Evolutionary conservation across 192 early-diverging fungal genomes (phyloP).

Genomic region (Lobosporangium transversale): DNA sequence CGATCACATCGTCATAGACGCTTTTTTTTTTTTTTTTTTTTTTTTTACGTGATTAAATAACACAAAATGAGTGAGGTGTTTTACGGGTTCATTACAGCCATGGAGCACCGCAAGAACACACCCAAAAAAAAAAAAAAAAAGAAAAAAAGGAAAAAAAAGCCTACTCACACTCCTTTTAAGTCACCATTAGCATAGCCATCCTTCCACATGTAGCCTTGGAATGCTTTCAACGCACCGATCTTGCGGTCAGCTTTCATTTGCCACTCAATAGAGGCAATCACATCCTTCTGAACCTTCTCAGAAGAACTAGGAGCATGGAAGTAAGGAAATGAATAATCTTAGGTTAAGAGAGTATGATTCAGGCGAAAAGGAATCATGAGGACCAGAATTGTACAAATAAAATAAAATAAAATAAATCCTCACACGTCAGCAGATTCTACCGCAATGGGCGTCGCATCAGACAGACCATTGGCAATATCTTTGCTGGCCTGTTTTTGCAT

Average conservation of each 20-base stretch:
- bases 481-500: constrained; percentile 49
- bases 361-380: background rate
- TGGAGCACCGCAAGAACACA: too few species aligned
- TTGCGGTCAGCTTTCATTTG: constrained; percentile 92
- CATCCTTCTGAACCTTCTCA: constrained; percentile 58
- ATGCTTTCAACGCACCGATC: constrained; percentile 86
- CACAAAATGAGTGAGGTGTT: too few species aligned
- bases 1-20: constrained; percentile 90
- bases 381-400: too few species aligned
- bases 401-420: constrained; percentile 7
- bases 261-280: constrained; percentile 80
- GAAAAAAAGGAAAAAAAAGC: too few species aligned
- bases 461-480: constrained; percentile 55
- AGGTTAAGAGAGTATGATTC: background rate
- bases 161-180: constrained; percentile 78
- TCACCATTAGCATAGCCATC: constrained; percentile 82
- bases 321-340: background rate
- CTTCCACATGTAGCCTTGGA: constrained; percentile 98
- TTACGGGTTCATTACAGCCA: too few species aligned
- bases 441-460: constrained; percentile 57
- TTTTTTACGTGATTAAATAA: constrained; percentile 27
- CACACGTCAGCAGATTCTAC: constrained; percentile 41
- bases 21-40: too few species aligned
- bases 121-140: too few species aligned
- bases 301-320: constrained; percentile 30